These are phyloP conservation scores for Aspergillus egyptiacus DNA, from an alignment of 495 filamentous ascomycete genomes.

Conservation along the genomic window DNA sequence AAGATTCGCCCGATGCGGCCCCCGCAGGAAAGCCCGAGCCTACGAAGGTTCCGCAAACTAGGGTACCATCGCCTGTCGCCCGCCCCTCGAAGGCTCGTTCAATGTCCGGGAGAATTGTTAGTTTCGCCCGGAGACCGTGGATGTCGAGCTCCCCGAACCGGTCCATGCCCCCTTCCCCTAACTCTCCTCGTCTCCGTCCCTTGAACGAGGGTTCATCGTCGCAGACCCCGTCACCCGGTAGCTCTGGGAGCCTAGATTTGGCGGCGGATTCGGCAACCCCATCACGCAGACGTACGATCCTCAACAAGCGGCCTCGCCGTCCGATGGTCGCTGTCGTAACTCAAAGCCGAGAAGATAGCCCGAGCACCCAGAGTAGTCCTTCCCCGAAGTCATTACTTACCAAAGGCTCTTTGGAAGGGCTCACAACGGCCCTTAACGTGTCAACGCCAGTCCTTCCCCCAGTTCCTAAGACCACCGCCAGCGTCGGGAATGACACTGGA, in stretches of 20 bases:
- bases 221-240: slow-evolving; percentile 14
- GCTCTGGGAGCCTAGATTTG: slow-evolving; percentile 18
- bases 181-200: slow-evolving; percentile 32
- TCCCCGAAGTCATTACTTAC: slow-evolving; percentile 49
- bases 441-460: slow-evolving; percentile 45
- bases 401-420: slow-evolving; percentile 55
- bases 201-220: slow-evolving; percentile 35
- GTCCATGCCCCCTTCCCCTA: slow-evolving; percentile 53
- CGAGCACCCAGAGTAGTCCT: slow-evolving; percentile 39
- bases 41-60: slow-evolving; percentile 27
- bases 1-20: slow-evolving; percentile 29
- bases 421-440: slow-evolving; percentile 42
- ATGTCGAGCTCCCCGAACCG: slow-evolving; percentile 54
- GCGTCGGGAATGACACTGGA: slow-evolving; percentile 31
- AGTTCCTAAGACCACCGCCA: slow-evolving; percentile 40
- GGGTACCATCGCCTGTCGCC: slow-evolving; percentile 34
- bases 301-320: slow-evolving; percentile 43
- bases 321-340: slow-evolving; percentile 46
- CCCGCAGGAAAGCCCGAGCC: slow-evolving; percentile 15
- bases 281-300: slow-evolving; percentile 34
- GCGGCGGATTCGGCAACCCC: slow-evolving; percentile 23
- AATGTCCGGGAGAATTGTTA: slow-evolving; percentile 60
- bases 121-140: slow-evolving; percentile 64
- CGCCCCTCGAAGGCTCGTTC: slow-evolving; percentile 43
- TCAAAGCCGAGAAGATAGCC: slow-evolving; percentile 40